Conservation (phyloP, 2,329 filamentous ascomycete species). For the Chaetomiaceae sp. region DNA sequence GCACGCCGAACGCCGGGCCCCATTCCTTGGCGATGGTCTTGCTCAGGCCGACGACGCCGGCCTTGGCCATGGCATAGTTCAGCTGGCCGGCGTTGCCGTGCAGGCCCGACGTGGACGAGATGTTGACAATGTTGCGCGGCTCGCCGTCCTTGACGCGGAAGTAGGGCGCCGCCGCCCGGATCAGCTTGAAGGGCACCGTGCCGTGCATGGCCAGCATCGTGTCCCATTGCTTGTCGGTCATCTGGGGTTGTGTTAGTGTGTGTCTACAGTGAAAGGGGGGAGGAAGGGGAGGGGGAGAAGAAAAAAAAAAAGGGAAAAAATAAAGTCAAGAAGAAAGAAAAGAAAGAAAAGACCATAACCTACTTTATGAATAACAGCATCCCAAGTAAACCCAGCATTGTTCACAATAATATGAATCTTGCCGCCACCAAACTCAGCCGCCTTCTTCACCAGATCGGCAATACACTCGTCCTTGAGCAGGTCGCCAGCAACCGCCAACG, state of each 20-base stretch:
- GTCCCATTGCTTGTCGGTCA: conserved; percentile 87
- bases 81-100: conserved; percentile 88
- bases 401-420: conserved; percentile 92
- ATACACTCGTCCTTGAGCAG: conserved; percentile 69
- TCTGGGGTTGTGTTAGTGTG: conserved; percentile 41
- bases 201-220: conserved; percentile 79
- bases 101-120: conserved; percentile 74
- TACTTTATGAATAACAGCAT: conserved; percentile 79
- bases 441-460: conserved; percentile 63
- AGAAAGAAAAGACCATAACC: too few species aligned
- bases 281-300: too few species aligned
- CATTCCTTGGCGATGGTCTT: conserved; percentile 92
- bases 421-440: conserved; percentile 74
- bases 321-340: too few species aligned
- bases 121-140: conserved; percentile 74
- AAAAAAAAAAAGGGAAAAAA: too few species aligned
- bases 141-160: conserved; percentile 83
- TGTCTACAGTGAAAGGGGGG: conserved; percentile 29
- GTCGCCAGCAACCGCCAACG: conserved; percentile 71
- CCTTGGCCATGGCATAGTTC: conserved; percentile 84
- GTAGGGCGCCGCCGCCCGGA: conserved; percentile 75
- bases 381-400: conserved; percentile 90
- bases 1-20: conserved; percentile 77
- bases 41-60: conserved; percentile 74
- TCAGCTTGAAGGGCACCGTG: conserved; percentile 79